Evolutionary conservation across 805 yeast genomes (phyloP).

Genomic region (Wickerhamomyces sydowiorum): DNA sequence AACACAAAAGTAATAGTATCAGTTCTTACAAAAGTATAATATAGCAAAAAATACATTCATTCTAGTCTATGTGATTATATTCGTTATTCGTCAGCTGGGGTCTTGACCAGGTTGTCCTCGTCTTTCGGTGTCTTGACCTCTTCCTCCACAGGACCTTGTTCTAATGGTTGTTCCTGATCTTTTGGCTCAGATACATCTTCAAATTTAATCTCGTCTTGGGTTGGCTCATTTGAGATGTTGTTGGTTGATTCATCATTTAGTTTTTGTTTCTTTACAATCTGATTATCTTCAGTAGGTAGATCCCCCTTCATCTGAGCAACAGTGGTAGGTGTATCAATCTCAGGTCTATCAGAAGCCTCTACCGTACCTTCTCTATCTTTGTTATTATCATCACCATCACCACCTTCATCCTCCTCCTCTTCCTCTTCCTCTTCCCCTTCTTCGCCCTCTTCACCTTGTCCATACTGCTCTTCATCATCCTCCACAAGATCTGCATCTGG

Average conservation of each 20-base stretch:
- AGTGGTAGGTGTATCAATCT: neutral
- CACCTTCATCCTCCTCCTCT: constrained; percentile 41
- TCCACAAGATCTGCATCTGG: constrained; percentile 55
- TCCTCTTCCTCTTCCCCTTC: constrained; percentile 41
- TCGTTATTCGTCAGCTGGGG: constrained; percentile 3
- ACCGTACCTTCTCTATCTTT: constrained; percentile 26
- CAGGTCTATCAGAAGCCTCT: constrained; percentile 17
- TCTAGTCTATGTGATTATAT: neutral
- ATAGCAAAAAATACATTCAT: neutral
- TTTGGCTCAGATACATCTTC: constrained; percentile 4
- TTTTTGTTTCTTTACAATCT: neutral
- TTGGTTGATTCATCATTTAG: too few relatives aligned
- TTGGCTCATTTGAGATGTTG: too few relatives aligned
- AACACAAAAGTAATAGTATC: neutral
- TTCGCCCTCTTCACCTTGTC: constrained; percentile 45
- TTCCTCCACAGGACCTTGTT: constrained; percentile 13
- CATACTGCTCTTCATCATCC: constrained; percentile 55
- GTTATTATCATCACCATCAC: constrained; percentile 35
- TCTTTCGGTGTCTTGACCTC: constrained; percentile 24
- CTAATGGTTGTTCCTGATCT: constrained; percentile 10
- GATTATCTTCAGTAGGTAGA: too few relatives aligned
- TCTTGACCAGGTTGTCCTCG: constrained; percentile 7
- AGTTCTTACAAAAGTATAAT: too few relatives aligned
- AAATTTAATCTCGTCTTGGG: too few relatives aligned
- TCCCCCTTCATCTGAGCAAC: too few relatives aligned